Evolutionary conservation across 495 filamentous ascomycete genomes (phyloP), one percentile per base, ranked within the genome.

Genomic region (Bathelium albidoporum): DNA sequence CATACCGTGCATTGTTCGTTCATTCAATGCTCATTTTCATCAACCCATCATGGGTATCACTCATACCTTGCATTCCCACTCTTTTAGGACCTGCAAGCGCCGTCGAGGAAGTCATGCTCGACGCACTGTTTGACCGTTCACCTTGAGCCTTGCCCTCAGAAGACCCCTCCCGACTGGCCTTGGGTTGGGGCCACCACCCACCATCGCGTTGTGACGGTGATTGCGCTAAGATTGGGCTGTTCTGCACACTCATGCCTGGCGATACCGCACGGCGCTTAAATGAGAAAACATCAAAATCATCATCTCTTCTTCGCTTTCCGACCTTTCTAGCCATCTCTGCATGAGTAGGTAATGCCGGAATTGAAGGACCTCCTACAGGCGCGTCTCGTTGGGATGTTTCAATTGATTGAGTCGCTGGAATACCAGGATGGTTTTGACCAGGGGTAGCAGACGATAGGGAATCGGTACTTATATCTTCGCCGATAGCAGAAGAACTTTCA

Each of bases 21-120:
- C 64, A 88, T 69, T 96, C 91, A 71, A 96, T 93, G 72, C 89
- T 96, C 91, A 98, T 93, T 70, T 94, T 91, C 89, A 96, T 97
- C 66, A 97, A 79, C 24, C 91, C 89, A 76, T 97, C 94, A 70
- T 90, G 89, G 2, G 95, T 94, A 76, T 97, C 95, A 58, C 80
- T 89, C 90, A 97, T 96, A 0, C 94, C 94, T 73, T 97, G 94
- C 60, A 95, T 81, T 24, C 95, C 95, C 31, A 97, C 79, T 60
- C 93, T 80, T 65, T 89, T 89, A 31, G 81, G 71, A 14, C 77
- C 76, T 12, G 31, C 14, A n/a, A 36, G 14, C 63, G 58, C 74
- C 70, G 60, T 72, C 75, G 53, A 74, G 73, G 61, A 71, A 70
- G 32, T 72, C 66, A 69, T 29, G 49, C 69, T 78, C 16, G 76